These are phyloP conservation scores for Diaporthe vaccinii DNA, from an alignment of 2,329 filamentous ascomycete genomes.

Conservation along the genomic window DNA sequence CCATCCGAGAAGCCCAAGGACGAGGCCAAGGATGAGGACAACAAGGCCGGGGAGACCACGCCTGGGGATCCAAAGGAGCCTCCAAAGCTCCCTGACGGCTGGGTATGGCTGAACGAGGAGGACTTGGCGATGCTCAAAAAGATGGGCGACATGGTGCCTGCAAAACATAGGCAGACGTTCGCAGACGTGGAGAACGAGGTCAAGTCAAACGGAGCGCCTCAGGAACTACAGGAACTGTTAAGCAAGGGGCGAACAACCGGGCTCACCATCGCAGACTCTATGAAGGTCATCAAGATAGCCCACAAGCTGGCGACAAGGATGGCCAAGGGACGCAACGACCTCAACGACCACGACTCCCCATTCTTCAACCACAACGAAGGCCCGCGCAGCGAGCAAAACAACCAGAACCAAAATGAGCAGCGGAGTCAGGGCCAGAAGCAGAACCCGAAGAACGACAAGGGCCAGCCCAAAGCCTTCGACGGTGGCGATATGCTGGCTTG, in stretches of 20 bases:
- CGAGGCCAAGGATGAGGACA: conserved; percentile 10
- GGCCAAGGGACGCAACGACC: conserved; percentile 42
- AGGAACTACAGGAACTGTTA: conserved; percentile 73
- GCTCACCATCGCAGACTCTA: conserved; percentile 61
- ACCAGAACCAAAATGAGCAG: conserved; percentile 41
- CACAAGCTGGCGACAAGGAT: conserved; percentile 66
- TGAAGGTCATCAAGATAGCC: conserved; percentile 71
- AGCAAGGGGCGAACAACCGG: conserved; percentile 69
- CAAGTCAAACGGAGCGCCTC: conserved; percentile 77
- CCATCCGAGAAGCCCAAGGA: conserved; percentile 36
- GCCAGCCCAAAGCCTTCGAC: conserved; percentile 46
- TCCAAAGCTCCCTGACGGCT: conserved; percentile 57
- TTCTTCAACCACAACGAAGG: conserved; percentile 45
- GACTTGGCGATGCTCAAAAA: conserved; percentile 68
- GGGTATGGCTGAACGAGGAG: conserved; percentile 60
- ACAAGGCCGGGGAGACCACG: conserved; percentile 10
- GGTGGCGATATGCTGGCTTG: conserved; percentile 67
- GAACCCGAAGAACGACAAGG: conserved; percentile 42
- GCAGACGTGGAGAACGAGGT: conserved; percentile 73
- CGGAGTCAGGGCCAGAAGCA: conserved; percentile 44
- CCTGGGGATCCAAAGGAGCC: conserved; percentile 32
- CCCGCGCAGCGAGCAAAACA: conserved; percentile 44
- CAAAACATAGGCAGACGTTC: conserved; percentile 71
- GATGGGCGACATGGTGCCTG: conserved; percentile 73
- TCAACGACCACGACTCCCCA: conserved; percentile 46